phyloP scores from a whole-genome alignment of 306 rosid genomes.

The Echinosophora koreensis region DNA sequence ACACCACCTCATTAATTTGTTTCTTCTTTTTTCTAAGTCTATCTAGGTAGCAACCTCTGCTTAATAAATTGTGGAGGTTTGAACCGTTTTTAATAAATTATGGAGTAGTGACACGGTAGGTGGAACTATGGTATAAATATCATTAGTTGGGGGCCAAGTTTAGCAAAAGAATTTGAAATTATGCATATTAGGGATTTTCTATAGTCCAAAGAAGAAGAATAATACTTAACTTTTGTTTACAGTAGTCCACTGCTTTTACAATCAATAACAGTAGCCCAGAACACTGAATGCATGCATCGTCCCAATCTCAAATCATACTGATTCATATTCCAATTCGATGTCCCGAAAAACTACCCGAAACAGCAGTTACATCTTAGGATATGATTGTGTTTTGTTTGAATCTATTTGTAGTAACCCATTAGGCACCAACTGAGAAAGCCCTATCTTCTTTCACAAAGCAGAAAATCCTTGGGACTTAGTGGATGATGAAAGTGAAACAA shows the following conservation, averaged over 20 bases:
- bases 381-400: conserved; percentile 38
- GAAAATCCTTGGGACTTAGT: conserved; percentile 30
- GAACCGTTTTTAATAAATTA: not conserved
- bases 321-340: conserved; percentile 27
- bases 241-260: not conserved
- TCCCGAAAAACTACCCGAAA: conserved; percentile 1
- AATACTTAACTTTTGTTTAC: not conserved
- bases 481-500: conserved; percentile 42
- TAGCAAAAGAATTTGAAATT: not conserved
- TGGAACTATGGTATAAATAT: not conserved
- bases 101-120: not conserved
- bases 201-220: conserved; percentile 1
- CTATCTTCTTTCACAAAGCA: conserved; percentile 25
- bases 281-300: not conserved
- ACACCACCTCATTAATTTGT: not conserved
- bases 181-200: not conserved
- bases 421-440: not conserved
- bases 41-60: not conserved
- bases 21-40: too few species aligned
- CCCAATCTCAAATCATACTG: not conserved
- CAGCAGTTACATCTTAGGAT: conserved; percentile 19
- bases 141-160: not conserved
- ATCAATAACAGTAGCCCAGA: not conserved
- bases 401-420: conserved; percentile 8
- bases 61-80: not conserved